Conservation (phyloP, 768 basidiomycete species). For the Panaeolus papilionaceus region DNA sequence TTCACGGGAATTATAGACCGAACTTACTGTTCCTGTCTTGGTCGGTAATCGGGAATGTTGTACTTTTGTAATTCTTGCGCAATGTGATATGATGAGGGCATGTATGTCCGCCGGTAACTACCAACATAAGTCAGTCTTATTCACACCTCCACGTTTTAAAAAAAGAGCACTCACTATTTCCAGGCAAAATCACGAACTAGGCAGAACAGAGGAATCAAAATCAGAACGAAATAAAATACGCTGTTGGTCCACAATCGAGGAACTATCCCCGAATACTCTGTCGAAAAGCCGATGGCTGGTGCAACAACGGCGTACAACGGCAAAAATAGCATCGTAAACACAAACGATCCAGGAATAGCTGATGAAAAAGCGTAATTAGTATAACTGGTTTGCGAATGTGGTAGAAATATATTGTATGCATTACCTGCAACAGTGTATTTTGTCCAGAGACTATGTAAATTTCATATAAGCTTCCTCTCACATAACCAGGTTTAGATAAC, state of each 20-base stretch:
- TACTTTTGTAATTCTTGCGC: conserved; percentile 99
- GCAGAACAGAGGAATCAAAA: conserved; percentile 86
- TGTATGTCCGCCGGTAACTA: conserved; percentile 92
- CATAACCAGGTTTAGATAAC: conserved; percentile 36
- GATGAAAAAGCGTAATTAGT: conserved; percentile 22
- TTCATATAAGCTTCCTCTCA: not conserved
- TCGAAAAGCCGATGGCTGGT: conserved; percentile 87
- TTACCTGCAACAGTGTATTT: conserved; percentile 95
- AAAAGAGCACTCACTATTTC: conserved; percentile 83
- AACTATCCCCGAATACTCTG: conserved; percentile 89
- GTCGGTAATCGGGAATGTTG: conserved; percentile 95
- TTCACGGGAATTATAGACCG: conserved; percentile 12
- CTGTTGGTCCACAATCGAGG: conserved; percentile 87
- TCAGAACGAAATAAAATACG: conserved; percentile 88
- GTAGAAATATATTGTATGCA: conserved; percentile 24
- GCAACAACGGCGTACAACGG: conserved; percentile 90
- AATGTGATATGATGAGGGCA: conserved; percentile 94
- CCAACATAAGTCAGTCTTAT: conserved; percentile 22
- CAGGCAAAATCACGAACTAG: conserved; percentile 90
- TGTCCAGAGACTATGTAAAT: conserved; percentile 85
- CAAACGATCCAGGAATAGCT: conserved; percentile 97
- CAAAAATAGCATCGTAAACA: conserved; percentile 95
- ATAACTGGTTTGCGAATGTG: conserved; percentile 1
- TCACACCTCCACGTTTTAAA: conserved; percentile 17
- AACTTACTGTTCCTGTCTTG: conserved; percentile 94